Base-by-base conservation (phyloP, 495 filamentous ascomycete species). In the Daldinia decipiens region DNA sequence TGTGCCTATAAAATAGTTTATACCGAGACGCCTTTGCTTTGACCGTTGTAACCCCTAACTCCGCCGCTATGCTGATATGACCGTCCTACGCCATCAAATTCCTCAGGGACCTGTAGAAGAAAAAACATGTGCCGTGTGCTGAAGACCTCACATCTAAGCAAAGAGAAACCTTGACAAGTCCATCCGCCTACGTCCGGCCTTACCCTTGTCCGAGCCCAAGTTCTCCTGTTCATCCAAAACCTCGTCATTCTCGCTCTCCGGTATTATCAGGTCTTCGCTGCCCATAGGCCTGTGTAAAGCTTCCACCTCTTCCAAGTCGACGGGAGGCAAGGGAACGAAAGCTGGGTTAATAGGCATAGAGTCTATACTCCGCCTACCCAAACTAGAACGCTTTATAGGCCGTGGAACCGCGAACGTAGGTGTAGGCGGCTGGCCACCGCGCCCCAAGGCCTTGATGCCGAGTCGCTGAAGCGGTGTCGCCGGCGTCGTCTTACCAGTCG, bases 261-360 rank as follows among this genome's bases (percentile, higher is more conserved):
- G 90, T 3, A 91, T 77, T 17, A 96, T 84, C 50, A 89, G 77
- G 71, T 96, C 93, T 75, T 96, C 93, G 73, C 92, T 95, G 1
- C 93, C 92, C 54, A 85, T 80, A 11, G 72, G 60, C 65, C 31
- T 62, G 56, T 79, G 79, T 38, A 80, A 52, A 24, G 80, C 76
- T 67, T 79, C 78, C 9, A 84, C 74, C 56, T 82, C 79, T 13
- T 71, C 74, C 32, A 80, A 26, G 51, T 82, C 80, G 3, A 81
- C 81, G 39, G 75, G 78, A 1, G 83, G 82, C 15, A 83, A 63
- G 11, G 81, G 80, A 26, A 83, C 68, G 21, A 76, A 78, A 1
- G 82, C 77, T 15, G 82, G 83, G 56, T 84, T 79, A 11, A 82
- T 68, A 2, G 77, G 74, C 15, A 76, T 34, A 3, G 77, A 76